Conservation (phyloP, 23 red algal genomes). For the Gracilaria caudata region DNA sequence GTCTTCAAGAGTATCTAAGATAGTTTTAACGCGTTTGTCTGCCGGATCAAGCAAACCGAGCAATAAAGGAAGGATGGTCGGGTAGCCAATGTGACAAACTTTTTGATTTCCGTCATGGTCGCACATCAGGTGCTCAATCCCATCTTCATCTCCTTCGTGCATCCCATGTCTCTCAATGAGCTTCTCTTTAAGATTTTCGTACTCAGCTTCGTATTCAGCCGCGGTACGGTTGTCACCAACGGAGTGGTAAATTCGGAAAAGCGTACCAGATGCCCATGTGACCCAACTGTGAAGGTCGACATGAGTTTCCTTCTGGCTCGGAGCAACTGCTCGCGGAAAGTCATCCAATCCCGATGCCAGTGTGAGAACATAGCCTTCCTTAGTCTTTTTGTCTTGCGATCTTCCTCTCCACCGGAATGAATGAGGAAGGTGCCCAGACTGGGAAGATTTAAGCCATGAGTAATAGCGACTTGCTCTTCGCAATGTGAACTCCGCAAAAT, state of each 20-base stretch:
- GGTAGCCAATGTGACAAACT: conserved; percentile 88
- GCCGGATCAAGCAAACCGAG: conserved; percentile 71
- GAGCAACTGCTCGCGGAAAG: conserved; percentile 72
- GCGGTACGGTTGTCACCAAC: conserved; percentile 27
- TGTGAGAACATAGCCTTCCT: conserved; percentile 81
- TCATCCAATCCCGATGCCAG: conserved; percentile 97
- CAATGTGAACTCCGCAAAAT: conserved; percentile 4
- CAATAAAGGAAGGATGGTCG: conserved; percentile 81
- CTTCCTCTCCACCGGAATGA: conserved; percentile 83
- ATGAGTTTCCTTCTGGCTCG: conserved; percentile 73
- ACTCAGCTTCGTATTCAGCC: conserved; percentile 30
- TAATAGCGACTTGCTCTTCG: conserved; percentile 23
- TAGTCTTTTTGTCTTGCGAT: conserved; percentile 41
- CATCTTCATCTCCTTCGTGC: neutral
- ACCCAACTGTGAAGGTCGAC: conserved; percentile 93
- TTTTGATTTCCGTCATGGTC: conserved; percentile 75
- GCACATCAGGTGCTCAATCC: conserved; percentile 60
- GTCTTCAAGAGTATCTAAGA: conserved; percentile 69
- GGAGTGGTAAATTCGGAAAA: conserved; percentile 32
- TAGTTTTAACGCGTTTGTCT: conserved; percentile 65
- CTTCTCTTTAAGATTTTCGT: conserved; percentile 5
- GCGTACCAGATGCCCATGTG: conserved; percentile 63
- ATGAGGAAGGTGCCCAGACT: conserved; percentile 35
- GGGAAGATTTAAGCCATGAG: conserved; percentile 61
- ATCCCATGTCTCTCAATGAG: conserved; percentile 52